Base-by-base conservation (phyloP, 1,284 basidiomycete species). In the Papiliotrema nemorosa region DNA sequence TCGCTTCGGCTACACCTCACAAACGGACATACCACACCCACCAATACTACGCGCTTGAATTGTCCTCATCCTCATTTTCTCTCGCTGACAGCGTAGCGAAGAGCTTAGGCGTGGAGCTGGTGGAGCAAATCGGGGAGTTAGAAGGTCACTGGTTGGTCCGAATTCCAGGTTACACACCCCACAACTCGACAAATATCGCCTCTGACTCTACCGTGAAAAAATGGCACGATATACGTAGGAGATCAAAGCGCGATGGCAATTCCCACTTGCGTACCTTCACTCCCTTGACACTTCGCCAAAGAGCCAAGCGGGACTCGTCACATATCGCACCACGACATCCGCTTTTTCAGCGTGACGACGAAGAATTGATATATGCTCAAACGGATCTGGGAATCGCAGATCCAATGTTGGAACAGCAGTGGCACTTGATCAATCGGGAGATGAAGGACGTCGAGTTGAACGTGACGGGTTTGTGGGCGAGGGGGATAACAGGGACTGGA, bases 111-210 rank as follows among this genome's bases (percentile, higher is more conserved):
- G 85, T 90, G 10, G 86, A 97, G 71, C 76, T 96, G 44, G 86
- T 97, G 45, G 90, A 94, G 66, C 84, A 81, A 56, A 86, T 86
- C 13, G 94, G 94, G 34, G 87, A 96, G 70, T 81, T 98, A 10
- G 69, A 72, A 3, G 80, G 91, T 51, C 81, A 88, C 72, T 98
- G 88, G 87, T 80, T 98, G 3, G 83, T 97, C n/a, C 82, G 89
- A 14, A 77, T 79, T 27, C 43, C 45, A 25, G 57, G 52, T 3
- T 54, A 55, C 5, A 58, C 49, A 31, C 44, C 42, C 21, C 49
- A 26, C 13, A 24, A 27, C 16, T 44, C 13, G n/a, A 39, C 36
- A 9, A n/a, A 37, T 70, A 73, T 58, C 50, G 81, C 81, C 65
- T 6, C 22, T 5, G 66, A 68, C 52, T 53, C 63, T 20, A 54